phyloP scores from a whole-genome alignment of 163 green algal genomes.

The Scenedesmus sp. region DNA sequence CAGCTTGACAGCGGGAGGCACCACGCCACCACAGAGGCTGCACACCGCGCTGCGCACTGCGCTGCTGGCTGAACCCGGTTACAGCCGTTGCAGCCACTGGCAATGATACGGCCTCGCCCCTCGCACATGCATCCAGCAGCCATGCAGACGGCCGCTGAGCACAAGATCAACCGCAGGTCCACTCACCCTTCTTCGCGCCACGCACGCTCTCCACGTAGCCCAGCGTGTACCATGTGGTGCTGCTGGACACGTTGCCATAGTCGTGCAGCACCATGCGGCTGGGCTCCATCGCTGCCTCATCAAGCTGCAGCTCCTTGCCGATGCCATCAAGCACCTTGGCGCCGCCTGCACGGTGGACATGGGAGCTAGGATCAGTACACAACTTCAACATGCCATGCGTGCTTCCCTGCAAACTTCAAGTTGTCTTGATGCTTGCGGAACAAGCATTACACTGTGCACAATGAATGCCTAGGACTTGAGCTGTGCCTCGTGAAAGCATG shows the following conservation, averaged over 20 bases:
- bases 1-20: not conserved
- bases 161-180: not conserved
- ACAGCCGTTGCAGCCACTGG: no score
- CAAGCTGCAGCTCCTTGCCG: slow-evolving; percentile 66
- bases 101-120: no score
- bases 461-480: no score
- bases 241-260: slow-evolving; percentile 72
- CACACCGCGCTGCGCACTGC: no score
- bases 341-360: slow-evolving; percentile 50
- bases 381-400: not conserved
- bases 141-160: not conserved
- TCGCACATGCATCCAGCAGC: not conserved
- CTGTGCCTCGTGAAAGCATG: not conserved
- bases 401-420: not conserved
- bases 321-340: slow-evolving; percentile 77
- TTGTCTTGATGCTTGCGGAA: not conserved
- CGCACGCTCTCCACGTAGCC: slow-evolving; percentile 54
- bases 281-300: slow-evolving; percentile 62
- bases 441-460: no score
- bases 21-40: no score
- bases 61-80: no score
- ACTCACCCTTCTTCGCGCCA: slow-evolving; percentile 41
- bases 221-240: slow-evolving; percentile 62
- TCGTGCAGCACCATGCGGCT: slow-evolving; percentile 65
- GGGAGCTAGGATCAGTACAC: not conserved